These are phyloP conservation scores for Clonostachys rhizophaga DNA, from an alignment of 2,329 filamentous ascomycete genomes.

Conservation along the genomic window DNA sequence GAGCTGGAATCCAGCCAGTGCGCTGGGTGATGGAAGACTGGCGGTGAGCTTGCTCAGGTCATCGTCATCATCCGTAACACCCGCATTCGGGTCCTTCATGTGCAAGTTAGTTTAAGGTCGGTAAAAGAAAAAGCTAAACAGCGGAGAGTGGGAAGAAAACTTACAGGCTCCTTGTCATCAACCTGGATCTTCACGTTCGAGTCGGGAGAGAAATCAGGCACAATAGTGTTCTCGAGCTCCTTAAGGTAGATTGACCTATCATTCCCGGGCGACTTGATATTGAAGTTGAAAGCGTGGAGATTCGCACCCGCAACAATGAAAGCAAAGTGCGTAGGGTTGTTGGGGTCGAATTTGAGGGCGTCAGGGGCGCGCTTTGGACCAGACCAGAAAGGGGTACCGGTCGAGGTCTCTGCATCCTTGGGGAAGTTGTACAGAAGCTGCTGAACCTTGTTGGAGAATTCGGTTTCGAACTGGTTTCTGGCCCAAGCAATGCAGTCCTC, in stretches of 20 bases:
- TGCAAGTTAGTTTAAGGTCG: slow-evolving; percentile 12
- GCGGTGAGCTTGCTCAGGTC: slow-evolving; percentile 70
- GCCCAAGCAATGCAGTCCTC: slow-evolving; percentile 98
- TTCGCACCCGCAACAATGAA: slow-evolving; percentile 88
- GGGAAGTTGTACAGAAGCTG: slow-evolving; percentile 97
- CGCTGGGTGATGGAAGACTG: slow-evolving; percentile 72
- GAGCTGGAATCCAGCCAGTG: slow-evolving; percentile 82
- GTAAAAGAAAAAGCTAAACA: not conserved
- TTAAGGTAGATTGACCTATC: slow-evolving; percentile 70
- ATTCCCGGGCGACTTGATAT: slow-evolving; percentile 76
- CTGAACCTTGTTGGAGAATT: slow-evolving; percentile 95
- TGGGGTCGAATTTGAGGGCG: slow-evolving; percentile 79
- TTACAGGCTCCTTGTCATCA: slow-evolving; percentile 69
- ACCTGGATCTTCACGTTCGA: slow-evolving; percentile 94
- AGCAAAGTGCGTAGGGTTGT: slow-evolving; percentile 79
- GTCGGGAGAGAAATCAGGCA: slow-evolving; percentile 90
- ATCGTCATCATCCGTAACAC: slow-evolving; percentile 65
- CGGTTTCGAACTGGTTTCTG: slow-evolving; percentile 87
- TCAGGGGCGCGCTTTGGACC: slow-evolving; percentile 96
- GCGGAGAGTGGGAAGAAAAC: not conserved
- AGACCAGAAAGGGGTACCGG: slow-evolving; percentile 93
- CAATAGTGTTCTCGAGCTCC: slow-evolving; percentile 86
- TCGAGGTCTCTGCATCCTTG: slow-evolving; percentile 84
- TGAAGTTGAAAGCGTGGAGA: slow-evolving; percentile 96
- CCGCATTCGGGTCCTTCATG: slow-evolving; percentile 70